Evolutionary conservation across 164 flowering plant genomes (phyloP), one percentile per base, ranked within the genome.

Genomic region (Annona squamosa): DNA sequence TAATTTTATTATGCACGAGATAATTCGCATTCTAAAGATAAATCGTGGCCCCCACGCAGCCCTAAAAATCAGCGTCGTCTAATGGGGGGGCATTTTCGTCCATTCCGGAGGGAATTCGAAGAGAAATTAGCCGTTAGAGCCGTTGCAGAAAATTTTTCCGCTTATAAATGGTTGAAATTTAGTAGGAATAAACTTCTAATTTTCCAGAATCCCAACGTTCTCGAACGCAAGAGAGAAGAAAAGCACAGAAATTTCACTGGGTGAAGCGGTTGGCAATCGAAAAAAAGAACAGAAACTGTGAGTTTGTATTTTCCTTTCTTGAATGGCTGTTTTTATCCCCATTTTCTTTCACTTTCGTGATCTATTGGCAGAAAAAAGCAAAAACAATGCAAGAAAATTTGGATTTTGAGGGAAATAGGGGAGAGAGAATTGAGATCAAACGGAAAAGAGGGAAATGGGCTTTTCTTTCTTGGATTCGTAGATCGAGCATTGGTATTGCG

Each of bases 61-160:
- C 37, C 37, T 26, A 26, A 26, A 26, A 26, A 26, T 26, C 37
- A 0, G 37, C 37, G 37, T 26, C 37, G 37, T 26, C 37, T 26
- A 26, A 26, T 26, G 37, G 37, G 37, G 37, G 65, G 65, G 65
- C 65, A n/a, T 63, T 63, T 63, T 63, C 65, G 65, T 63, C 65
- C 65, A 19, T 4, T 19, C 5, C 2, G 4, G 4, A 63, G 18
- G 2, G 65, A 19, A n/a, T 17, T 63, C 18, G 26, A 17, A 63
- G 18, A 63, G 18, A 37, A 63, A 63, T 17, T 2, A 63, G 65
- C 65, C 65, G 65, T 63, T 63, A 6, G 65, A 63, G 37, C 19
- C 37, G 37, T 63, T 12, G 19, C 17, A 63, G 65, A n/a, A 17
- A n/a, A 0, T 3, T 12, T 5, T 6, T 3, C 37, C 7, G 26